Evolutionary conservation across 768 basidiomycete species (phyloP), one percentile per base, ranked within the genome.

Genomic region (Paxillus rubicundulus): DNA sequence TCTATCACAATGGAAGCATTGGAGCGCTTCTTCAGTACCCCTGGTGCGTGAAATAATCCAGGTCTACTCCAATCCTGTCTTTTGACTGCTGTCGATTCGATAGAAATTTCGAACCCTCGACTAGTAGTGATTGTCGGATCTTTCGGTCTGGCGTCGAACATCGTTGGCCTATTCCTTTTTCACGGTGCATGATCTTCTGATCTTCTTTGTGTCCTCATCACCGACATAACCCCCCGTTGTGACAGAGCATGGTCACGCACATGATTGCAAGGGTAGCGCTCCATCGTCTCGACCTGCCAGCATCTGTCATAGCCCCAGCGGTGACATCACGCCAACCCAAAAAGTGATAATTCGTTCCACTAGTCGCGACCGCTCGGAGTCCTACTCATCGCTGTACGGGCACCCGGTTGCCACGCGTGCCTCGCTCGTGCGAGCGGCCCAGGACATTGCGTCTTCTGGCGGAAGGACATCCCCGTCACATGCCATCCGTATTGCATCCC

Each of bases 1-100:
- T 93, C 94, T 5, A 98, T 99, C 58, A 86, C 82, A 42, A 74
- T 98, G 60, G 96, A 99, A 67, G 95, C 97, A 5, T 71, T 98
- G 42, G 84, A 90, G 56, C 82, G 97, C 37, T 92, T 98, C 75
- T 89, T 98, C 74, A 81, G 76, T 54, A 84, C 84, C 5, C 87
- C 88, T 57, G 91, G 94, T 89, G 27, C 17, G 54, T 34, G 37
- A 18, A 18, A n/a, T 13, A 4, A 10, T 14, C n/a, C 14, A 17
- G 17, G 16, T 42, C 47, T 60, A 33, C 52, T 18, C 0, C 44
- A 45, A 49, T 13, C 30, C 55, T 50, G 47, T 40, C 56, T 46
- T 3, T 38, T 34, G 36, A 48, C n/a, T 20, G 34, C 30, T 14
- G 5, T 27, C 33, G 20, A 17, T 13, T 33, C 47, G 17, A 34